Conservation (phyloP, 192 early-diverging fungal genomes). For the Coemansia sp. region DNA sequence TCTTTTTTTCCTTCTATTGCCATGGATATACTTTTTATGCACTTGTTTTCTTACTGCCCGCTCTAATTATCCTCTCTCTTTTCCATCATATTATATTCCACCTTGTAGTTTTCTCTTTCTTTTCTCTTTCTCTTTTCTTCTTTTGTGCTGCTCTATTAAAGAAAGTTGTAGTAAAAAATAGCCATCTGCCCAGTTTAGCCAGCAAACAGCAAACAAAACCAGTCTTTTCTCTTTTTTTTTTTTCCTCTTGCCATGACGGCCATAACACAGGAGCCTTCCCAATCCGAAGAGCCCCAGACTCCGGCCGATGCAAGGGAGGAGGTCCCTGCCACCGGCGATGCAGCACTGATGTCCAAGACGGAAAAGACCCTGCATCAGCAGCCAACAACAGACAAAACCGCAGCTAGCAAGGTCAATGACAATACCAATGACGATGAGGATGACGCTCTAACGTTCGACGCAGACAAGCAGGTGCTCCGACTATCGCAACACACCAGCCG, state of each 20-base stretch:
- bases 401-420: neutral
- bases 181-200: neutral
- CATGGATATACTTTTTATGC: neutral
- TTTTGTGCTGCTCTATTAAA: neutral
- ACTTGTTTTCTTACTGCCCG: neutral
- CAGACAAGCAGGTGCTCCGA: constrained; percentile 32
- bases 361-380: neutral
- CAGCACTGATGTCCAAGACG: neutral
- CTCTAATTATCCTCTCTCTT: neutral
- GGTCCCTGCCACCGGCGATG: neutral
- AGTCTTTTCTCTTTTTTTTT: neutral
- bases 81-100: neutral
- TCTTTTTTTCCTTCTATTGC: neutral
- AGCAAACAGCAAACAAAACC: neutral
- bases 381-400: neutral
- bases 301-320: neutral
- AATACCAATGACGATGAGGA: neutral
- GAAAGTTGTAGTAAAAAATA: neutral
- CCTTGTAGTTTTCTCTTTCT: neutral
- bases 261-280: neutral
- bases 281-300: neutral
- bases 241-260: neutral
- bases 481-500: constrained; percentile 36
- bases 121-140: neutral
- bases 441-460: constrained; percentile 44